A percentile compares a stretch with the other conserved stretches of the same genome.
Conservation (phyloP, 169 alveolate species). For the Neospora caninum region DNA sequence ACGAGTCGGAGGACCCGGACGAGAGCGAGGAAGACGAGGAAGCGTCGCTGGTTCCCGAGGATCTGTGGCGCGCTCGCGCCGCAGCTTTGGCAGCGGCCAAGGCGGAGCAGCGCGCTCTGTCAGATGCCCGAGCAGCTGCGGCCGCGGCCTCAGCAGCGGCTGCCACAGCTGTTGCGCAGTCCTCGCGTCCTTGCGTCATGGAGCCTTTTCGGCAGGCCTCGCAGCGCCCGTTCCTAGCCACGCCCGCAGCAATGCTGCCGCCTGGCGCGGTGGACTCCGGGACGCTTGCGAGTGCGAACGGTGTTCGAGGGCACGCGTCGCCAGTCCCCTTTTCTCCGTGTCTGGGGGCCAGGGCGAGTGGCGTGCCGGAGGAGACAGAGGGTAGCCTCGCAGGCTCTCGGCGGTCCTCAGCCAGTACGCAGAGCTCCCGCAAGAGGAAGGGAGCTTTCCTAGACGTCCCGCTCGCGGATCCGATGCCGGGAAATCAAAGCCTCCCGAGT, state of each 20-base stretch:
- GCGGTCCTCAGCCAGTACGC: not conserved
- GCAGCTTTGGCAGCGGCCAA: not conserved
- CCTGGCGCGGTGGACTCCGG: not conserved
- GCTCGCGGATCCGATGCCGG: not conserved
- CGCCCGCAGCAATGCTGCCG: not conserved
- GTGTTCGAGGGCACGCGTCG: not conserved
- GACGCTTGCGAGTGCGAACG: not conserved
- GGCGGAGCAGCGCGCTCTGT: conserved; percentile 19
- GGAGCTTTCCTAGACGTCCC: not conserved
- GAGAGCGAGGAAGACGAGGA: not conserved
- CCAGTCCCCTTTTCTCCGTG: not conserved
- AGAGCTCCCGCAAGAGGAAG: not conserved
- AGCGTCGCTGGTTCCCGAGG: not conserved
- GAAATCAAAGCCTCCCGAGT: no score
- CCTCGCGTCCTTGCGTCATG: not conserved
- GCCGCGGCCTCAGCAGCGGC: conserved; percentile 8
- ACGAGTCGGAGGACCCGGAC: not conserved
- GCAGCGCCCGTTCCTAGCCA: not conserved
- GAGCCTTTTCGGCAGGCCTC: not conserved
- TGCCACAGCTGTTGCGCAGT: not conserved
- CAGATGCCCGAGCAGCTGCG: not conserved
- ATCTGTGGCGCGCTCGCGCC: conserved; percentile 2
- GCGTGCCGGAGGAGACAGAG: not conserved
- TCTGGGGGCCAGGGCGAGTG: not conserved
- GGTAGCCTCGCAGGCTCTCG: not conserved